These are phyloP conservation scores for Penicillium waksmanii DNA, from an alignment of 495 filamentous ascomycete species.

Conservation along the genomic window DNA sequence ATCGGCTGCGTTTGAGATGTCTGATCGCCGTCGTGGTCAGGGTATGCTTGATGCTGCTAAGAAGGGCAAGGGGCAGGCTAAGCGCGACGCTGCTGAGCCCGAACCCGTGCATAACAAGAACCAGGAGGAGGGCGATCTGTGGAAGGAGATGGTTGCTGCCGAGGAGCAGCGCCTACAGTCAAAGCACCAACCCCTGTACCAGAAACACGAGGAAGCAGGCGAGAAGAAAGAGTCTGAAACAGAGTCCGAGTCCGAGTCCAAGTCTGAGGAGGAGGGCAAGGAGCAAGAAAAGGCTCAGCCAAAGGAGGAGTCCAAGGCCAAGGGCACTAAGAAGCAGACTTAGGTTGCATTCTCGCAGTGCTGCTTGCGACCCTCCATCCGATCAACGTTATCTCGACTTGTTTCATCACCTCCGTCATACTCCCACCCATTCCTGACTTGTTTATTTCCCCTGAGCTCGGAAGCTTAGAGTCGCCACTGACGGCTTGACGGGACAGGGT, in stretches of 20 bases:
- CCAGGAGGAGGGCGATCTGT: slow-evolving; percentile 81
- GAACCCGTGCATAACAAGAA: slow-evolving; percentile 67
- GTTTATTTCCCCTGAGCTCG: background rate
- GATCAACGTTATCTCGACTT: background rate
- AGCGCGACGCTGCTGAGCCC: slow-evolving; percentile 48
- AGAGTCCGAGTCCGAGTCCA: background rate
- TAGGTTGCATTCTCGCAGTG: background rate
- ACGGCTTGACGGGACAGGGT: slow-evolving; percentile 5
- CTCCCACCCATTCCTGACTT: background rate
- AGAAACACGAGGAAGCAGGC: slow-evolving; percentile 29
- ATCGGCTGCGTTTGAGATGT: slow-evolving; percentile 86
- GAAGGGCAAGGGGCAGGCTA: slow-evolving; percentile 73
- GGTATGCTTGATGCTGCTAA: slow-evolving; percentile 52
- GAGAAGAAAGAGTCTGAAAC: slow-evolving; percentile 20
- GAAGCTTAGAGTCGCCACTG: slow-evolving; percentile 6
- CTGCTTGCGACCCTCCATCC: background rate
- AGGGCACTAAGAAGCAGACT: slow-evolving; percentile 17
- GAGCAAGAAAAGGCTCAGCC: slow-evolving; percentile 13
- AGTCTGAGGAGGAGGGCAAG: slow-evolving; percentile 10
- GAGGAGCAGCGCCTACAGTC: slow-evolving; percentile 70
- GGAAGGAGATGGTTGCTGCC: slow-evolving; percentile 84
- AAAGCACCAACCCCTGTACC: slow-evolving; percentile 53
- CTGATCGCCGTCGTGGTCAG: slow-evolving; percentile 73
- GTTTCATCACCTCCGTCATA: background rate
- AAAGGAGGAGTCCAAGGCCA: slow-evolving; percentile 12